Percentiles rank a stretch among this genome's conserved stretches.
Conservation (phyloP, 2,329 filamentous ascomycete species). For the Paracamarosporium sp. region DNA sequence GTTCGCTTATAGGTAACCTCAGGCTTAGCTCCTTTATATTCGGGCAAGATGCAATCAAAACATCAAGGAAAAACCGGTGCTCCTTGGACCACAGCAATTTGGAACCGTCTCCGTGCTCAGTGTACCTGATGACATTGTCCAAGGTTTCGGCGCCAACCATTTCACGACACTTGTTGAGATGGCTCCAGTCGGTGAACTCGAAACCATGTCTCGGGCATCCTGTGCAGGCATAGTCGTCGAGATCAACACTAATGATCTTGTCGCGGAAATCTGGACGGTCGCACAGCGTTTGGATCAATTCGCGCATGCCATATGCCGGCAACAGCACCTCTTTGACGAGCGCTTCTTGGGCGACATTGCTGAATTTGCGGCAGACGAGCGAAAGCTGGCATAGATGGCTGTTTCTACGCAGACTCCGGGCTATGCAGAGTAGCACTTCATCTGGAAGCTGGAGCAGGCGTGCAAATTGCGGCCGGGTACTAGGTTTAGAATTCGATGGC, state of each 20-base stretch:
- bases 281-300: conserved; percentile 16
- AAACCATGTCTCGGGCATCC: background rate
- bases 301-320: conserved; percentile 14
- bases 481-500: background rate
- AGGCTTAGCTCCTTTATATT: conserved; percentile 20
- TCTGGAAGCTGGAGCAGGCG: background rate
- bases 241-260: conserved; percentile 18
- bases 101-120: background rate
- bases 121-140: background rate
- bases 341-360: conserved; percentile 19
- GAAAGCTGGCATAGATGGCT: conserved; percentile 13
- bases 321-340: conserved; percentile 17
- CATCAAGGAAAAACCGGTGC: conserved; percentile 17
- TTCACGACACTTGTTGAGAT: background rate
- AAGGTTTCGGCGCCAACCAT: conserved; percentile 4
- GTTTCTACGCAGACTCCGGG: background rate
- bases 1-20: conserved; percentile 12
- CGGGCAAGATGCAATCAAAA: conserved; percentile 16
- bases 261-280: conserved; percentile 11
- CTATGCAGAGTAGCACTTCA: conserved; percentile 9
- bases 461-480: too few relatives aligned
- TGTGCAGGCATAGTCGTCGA: conserved; percentile 17
- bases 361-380: conserved; percentile 17
- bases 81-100: conserved; percentile 4
- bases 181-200: conserved; percentile 7